Evolutionary conservation across 345 rosid genomes (phyloP), one percentile per base, ranked within the genome.

Genomic region (Lepidium didymum): DNA sequence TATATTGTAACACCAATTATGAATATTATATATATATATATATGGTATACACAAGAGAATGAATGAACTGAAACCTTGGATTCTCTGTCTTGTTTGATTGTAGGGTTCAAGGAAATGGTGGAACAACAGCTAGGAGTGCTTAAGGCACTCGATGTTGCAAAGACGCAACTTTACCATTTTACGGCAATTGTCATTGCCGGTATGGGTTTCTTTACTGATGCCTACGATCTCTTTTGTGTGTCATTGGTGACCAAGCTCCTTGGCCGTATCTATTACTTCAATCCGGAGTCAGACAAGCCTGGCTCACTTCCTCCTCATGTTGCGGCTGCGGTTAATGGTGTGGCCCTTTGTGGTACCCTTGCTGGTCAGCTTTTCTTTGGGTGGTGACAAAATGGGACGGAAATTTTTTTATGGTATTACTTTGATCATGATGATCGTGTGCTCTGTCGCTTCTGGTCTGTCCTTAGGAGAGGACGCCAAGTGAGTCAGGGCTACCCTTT

Each of bases 221-320:
- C 85, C 0, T 82, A 79, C 19, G 83, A 82, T 68, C 85, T 82
- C 0, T 82, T 82, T n/a, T 76, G 82, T 14, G 74, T 81, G 3
- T 79, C 82, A 3, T 6, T 74, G 3, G 81, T 79, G 68, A 74
- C 78, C 8, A 79, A 72, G 51, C 59, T 82, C 36, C 85, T 82
- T 46, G 81, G 85, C 15, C 81, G 83, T 0, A 7, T 82, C 21
- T 82, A 82, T 69, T 82, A 82, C 72, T 73, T 75, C 64, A 31
- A 50, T 1, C 70, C 62, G 0, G 53, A n/a, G 12, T 65, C 79
- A 18, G 16, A 0, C 0, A 74, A 74, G 40, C 81, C 81, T 9
- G 81, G 85, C 45, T 7, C 73, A 0, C 68, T 81, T 8, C 84
- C 84, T 2, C 80, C 76, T 40, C 50, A 57, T 10, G 76, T 81